Conservation (phyloP, 306 rosid species). For the Benincasa hispida region DNA sequence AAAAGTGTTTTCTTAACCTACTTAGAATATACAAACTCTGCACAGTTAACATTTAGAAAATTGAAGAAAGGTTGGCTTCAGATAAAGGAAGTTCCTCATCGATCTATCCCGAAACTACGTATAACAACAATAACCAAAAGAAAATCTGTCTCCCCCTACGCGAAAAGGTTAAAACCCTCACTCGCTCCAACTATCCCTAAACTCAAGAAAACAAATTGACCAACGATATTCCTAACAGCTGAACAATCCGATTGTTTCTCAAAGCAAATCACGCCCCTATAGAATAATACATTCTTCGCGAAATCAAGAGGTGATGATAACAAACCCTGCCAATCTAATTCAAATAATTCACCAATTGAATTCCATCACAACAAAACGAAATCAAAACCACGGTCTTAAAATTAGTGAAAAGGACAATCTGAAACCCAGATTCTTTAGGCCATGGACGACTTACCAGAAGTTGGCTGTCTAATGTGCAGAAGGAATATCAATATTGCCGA, state of each 20-base stretch:
- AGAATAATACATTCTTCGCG: neutral
- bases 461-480: neutral
- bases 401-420: neutral
- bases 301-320: neutral
- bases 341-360: neutral
- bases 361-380: neutral
- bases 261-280: neutral
- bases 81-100: neutral
- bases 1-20: no score
- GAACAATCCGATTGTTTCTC: neutral
- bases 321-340: neutral
- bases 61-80: neutral
- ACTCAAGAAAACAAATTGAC: neutral
- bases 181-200: neutral
- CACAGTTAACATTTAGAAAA: neutral
- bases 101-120: neutral
- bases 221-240: neutral
- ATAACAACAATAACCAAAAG: neutral
- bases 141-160: neutral
- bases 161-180: neutral
- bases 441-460: constrained; percentile 1
- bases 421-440: neutral
- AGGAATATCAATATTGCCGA: neutral
- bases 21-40: neutral
- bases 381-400: neutral